Evolutionary conservation across 257 asterid species (phyloP), one percentile per base, ranked within the genome.

Genomic region (Eucommia ulmoides): DNA sequence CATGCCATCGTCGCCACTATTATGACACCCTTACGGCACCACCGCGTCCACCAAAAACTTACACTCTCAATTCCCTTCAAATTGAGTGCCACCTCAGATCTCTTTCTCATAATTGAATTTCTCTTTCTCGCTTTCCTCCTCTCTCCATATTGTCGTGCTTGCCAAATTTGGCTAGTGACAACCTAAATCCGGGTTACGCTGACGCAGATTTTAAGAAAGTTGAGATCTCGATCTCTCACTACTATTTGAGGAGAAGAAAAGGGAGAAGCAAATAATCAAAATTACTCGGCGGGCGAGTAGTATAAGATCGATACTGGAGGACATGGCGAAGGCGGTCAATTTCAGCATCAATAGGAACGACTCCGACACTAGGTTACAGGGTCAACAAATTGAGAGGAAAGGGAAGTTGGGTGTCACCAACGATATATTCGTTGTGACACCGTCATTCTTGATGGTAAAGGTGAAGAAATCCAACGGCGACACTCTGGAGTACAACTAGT

Each of bases 381-480:
- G 48, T 3, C 48, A 42, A n/a, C 20, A 42, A 21, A 42, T 8
- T 15, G 48, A 21, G 19, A 42, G 48, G 15, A 42, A 42, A 42
- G 48, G 48, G 20, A 42, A 42, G 48, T 18, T 42, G 48, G 48
- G 20, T 1, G 19, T 42, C 20, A 8, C 48, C 20, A 21, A 19
- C 20, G 48, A 42, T 42, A 42, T 42, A 16, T 42, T 42, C 20
- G 2, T 21, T 1, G 48, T 42, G 48, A 42, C 48, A 9, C 19
- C 48, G 19, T 42, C 48, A 3, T 42, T 42, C 9, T 21, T 42
- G 48, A 21, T 42, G 48, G 48, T 42, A 21, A 21, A 42, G 48
- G 48, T 42, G 48, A 42, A 42, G 20, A 42, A 42, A 16, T 42
- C 48, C 6, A 42, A 21, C 19, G 19, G 48, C 6, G 48, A 42